A percentile compares a stretch with the other conserved stretches of the same genome.
phyloP scores from a whole-genome alignment of 179 eudicot genomes.

The Silene coronaria region DNA sequence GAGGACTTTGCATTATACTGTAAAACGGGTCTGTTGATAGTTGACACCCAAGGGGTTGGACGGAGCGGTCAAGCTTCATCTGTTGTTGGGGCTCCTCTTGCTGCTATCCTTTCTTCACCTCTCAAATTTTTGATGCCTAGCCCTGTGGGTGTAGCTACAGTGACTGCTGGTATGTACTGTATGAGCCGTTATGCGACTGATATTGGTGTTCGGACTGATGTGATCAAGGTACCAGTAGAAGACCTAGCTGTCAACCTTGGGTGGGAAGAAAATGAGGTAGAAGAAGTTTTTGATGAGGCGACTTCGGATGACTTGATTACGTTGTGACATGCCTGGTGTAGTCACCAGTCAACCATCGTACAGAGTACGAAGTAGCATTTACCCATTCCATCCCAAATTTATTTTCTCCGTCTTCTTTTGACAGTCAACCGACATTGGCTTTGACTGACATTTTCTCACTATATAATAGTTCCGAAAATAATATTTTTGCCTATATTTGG shows the following conservation, averaged over 20 bases:
- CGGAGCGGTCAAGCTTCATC: slow-evolving; percentile 97
- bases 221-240: slow-evolving; percentile 80
- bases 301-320: slow-evolving; percentile 23
- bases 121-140: slow-evolving; percentile 72
- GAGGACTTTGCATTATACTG: slow-evolving; percentile 97
- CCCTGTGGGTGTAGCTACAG: slow-evolving; percentile 86
- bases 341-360: slow-evolving; percentile 17
- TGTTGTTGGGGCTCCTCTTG: slow-evolving; percentile 88
- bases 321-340: slow-evolving; percentile 21
- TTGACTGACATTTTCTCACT: too few relatives aligned
- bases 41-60: slow-evolving; percentile 67
- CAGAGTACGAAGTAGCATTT: neutral
- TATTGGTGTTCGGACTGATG: slow-evolving; percentile 89
- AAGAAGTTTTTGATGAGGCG: slow-evolving; percentile 23
- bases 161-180: slow-evolving; percentile 92
- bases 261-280: slow-evolving; percentile 28
- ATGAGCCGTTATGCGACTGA: slow-evolving; percentile 94
- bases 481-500: too few relatives aligned
- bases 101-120: slow-evolving; percentile 87
- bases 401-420: too few relatives aligned
- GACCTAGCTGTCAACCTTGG: slow-evolving; percentile 45
- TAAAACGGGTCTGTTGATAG: slow-evolving; percentile 72
- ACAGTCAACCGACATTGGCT: too few relatives aligned
- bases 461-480: too few relatives aligned
- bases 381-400: too few relatives aligned